Percentiles rank a stretch among this genome's conserved stretches.
Evolutionary conservation across 106 monocot species (phyloP).

Genomic region (Allium cepa): DNA sequence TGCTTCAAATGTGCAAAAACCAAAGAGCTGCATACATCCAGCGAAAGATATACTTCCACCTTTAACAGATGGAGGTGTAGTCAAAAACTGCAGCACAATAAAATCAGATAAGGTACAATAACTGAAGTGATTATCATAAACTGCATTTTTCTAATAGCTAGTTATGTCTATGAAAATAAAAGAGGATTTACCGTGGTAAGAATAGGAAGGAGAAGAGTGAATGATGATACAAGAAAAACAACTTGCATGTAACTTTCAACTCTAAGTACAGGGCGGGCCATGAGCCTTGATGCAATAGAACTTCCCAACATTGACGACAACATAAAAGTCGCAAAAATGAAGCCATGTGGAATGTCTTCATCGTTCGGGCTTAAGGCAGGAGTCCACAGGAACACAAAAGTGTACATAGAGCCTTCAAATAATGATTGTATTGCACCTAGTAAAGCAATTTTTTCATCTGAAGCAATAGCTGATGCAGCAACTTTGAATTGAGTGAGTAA

Average conservation of each 20-base stretch:
- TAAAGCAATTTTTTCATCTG: slow-evolving; percentile 98
- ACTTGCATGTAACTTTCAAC: slow-evolving; percentile 97
- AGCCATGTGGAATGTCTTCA: slow-evolving; percentile 91
- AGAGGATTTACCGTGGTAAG: slow-evolving; percentile 43
- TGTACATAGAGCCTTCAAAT: slow-evolving; percentile 97
- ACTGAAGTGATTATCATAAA: background rate
- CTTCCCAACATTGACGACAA: slow-evolving; percentile 98
- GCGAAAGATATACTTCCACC: slow-evolving; percentile 65
- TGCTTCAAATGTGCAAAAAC: slow-evolving; percentile 87
- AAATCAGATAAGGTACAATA: background rate
- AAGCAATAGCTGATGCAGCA: slow-evolving; percentile 88
- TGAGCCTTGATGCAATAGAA: slow-evolving; percentile 76
- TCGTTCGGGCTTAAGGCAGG: slow-evolving; percentile 97
- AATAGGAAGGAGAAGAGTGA: slow-evolving; percentile 81
- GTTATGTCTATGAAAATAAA: background rate
- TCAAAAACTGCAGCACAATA: slow-evolving; percentile 47
- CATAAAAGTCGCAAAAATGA: slow-evolving; percentile 99
- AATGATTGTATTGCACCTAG: slow-evolving; percentile 97
- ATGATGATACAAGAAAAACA: slow-evolving; percentile 58
- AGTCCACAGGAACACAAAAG: slow-evolving; percentile 97
- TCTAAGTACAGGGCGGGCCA: slow-evolving; percentile 61
- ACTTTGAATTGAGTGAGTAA: slow-evolving; percentile 77
- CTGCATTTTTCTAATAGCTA: too few species aligned
- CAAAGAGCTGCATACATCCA: slow-evolving; percentile 75
- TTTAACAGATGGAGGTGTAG: slow-evolving; percentile 33